These are phyloP conservation scores for Mrakiaceae sp. DNA, from an alignment of 1,284 basidiomycete species.

Conservation along the genomic window DNA sequence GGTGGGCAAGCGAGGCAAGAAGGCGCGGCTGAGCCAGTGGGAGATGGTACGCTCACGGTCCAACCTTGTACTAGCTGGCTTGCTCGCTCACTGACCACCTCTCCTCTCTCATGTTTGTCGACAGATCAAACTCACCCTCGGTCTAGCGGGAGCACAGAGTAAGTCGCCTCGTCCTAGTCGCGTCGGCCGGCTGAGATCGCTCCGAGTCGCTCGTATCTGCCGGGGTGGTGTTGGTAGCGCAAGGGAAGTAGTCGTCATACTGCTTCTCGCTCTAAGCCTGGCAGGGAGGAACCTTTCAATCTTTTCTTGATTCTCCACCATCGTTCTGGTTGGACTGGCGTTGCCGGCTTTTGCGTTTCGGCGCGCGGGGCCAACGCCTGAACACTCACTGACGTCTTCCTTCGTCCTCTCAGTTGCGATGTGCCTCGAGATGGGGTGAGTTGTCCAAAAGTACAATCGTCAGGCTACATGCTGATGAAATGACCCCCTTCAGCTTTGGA, in stretches of 20 bases:
- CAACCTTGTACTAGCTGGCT: no score
- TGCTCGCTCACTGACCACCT: neutral
- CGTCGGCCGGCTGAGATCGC: neutral
- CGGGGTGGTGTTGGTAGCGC: no score
- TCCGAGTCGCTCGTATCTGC: no score
- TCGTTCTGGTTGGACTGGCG: neutral
- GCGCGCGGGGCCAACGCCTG: no score
- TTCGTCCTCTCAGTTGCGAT: conserved; percentile 5
- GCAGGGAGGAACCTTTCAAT: neutral
- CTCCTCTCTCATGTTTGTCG: neutral
- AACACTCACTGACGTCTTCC: neutral
- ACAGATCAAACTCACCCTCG: conserved; percentile 14
- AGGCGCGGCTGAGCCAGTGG: conserved; percentile 3
- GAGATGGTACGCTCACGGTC: conserved; percentile 8
- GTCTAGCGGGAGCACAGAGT: conserved; percentile 17
- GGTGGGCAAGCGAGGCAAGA: neutral
- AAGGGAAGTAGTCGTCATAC: no score
- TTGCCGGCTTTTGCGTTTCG: no score
- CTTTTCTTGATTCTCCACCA: no score
- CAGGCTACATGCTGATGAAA: no score
- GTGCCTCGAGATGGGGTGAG: conserved; percentile 18
- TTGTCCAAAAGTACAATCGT: neutral
- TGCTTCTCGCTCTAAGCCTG: no score
- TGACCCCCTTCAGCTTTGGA: conserved; percentile 3
- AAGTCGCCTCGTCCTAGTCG: neutral